Base-by-base conservation (phyloP, 768 basidiomycete species). In the Tricholoma matsutake region DNA sequence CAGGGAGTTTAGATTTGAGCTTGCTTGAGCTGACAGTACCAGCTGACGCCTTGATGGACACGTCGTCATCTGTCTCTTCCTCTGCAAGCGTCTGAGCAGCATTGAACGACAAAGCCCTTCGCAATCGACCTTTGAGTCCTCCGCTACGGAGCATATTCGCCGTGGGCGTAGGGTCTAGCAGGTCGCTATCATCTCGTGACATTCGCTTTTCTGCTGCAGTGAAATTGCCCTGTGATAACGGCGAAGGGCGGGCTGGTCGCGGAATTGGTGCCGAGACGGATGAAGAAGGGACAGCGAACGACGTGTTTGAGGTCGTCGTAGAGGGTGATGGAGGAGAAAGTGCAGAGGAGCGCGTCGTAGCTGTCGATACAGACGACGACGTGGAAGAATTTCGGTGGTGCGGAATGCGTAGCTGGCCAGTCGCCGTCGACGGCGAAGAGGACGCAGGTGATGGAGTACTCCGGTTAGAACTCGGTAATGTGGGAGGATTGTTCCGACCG, bases 71-170 rank as follows among this genome's bases (percentile, higher is more conserved):
- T 45, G 83, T 80, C 43, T 83, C 82, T 66, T 82, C 83, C 64
- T 88, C 86, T 31, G 81, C 79, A 57, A 92, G 78, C 4, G 84
- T 75, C 61, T 81, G 75, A 35, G 75, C 73, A 7, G 86, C 83
- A 63, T 86, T 87, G 65, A 91, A 81, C 1, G 85, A 86, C 22
- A 92, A 78, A 3, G 88, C 91, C 29, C 91, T 85, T 43, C 89
- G 85, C 41, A 94, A 78, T 59, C 86, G 84, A 65, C 85, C 87
- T 71, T 93, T 94, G 64, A 96, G 79, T 0, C 93, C 93, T 13
- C 84, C 81, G 60, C 82, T 81, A 59, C 88, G 83, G 47, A 79
- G 71, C 67, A 79, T 79, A 58, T 65, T 67, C 28, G 75, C 69
- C 39, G 71, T 69, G 7, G 75, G 76, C 13, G 72, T 68, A 45